Conservation (phyloP, 2,329 filamentous ascomycete species). For the Sclerotinia spermophila region DNA sequence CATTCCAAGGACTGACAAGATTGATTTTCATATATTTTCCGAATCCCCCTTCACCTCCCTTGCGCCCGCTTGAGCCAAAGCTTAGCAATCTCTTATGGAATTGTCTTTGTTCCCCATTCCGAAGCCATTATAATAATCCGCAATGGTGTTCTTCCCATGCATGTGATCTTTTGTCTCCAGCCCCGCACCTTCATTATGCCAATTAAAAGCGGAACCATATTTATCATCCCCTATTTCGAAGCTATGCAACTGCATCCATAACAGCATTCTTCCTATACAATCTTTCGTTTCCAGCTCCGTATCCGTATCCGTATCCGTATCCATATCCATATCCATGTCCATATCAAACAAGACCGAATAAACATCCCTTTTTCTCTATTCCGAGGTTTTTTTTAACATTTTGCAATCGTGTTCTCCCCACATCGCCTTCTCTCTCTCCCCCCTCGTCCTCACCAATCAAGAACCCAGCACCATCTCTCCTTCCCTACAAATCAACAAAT, state of each 20-base stretch:
- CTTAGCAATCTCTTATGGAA: not conserved
- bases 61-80: not conserved
- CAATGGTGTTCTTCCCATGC: not conserved
- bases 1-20: not conserved
- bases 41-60: not conserved
- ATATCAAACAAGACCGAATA: too few relatives aligned
- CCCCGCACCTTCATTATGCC: too few relatives aligned
- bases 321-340: too few relatives aligned
- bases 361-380: fast-evolving
- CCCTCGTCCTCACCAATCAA: too few relatives aligned
- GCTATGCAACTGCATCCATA: not conserved
- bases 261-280: not conserved
- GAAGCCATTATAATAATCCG: not conserved
- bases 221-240: too few relatives aligned
- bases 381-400: too few relatives aligned
- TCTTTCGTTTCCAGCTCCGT: not conserved
- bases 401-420: too few relatives aligned
- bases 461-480: too few relatives aligned
- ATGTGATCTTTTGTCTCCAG: not conserved
- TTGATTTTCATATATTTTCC: not conserved
- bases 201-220: too few relatives aligned
- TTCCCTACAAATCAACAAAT: too few relatives aligned
- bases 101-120: not conserved
- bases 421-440: too few relatives aligned
- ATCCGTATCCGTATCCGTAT: too few relatives aligned